Base-by-base conservation (phyloP, 345 rosid genomes). In the Rubroshorea leprosula region DNA sequence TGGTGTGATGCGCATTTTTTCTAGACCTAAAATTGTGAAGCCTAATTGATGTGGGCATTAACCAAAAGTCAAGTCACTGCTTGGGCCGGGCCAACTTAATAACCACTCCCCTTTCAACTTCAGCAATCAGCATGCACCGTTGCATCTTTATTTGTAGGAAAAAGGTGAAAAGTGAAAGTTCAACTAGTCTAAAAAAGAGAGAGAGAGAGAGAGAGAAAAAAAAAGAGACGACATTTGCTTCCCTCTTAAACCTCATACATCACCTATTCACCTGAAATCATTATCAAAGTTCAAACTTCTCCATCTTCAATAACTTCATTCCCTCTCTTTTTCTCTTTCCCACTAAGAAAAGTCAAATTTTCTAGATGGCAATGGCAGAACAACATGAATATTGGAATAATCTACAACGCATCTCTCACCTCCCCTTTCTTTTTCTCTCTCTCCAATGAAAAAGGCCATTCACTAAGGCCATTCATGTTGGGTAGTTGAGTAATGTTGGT, bases 401-500 rank as follows among this genome's bases (percentile, higher is more conserved):
- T n/a, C n/a, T n/a, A n/a, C n/a, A n/a, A n/a, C 47, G 4, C 18
- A 44, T 13, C 18, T n/a, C 47, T 43, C 61, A 50, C 23, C 29
- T 38, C 25, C 54, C 61, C 53, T 25, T 15, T 59, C 35, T 46
- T 18, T 44, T 48, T 62, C 47, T 18, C 49, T 44, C 23, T 16
- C 16, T n/a, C 49, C 13, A 22, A n/a, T 21, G 24, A 44, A 51
- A 63, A 44, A 9, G 17, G 14, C 45, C 41, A 58, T 50, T 43
- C 60, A 60, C 70, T 21, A 43, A 55, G 47, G 31, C 26, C 38
- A 54, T 61, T 25, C 54, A 54, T 25, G 53, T 18, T 41, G 62
- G 45, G 53, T 51, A 21, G 72, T 63, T 70, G 74, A 50, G 62
- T 20, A n/a, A 49, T 55, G 43, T 24, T 58, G 60, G 27, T 23